A percentile compares a stretch with the other conserved stretches of the same genome.
These are phyloP conservation scores for Podila epicladia DNA, from an alignment of 192 early-diverging fungal species.

Conservation along the genomic window DNA sequence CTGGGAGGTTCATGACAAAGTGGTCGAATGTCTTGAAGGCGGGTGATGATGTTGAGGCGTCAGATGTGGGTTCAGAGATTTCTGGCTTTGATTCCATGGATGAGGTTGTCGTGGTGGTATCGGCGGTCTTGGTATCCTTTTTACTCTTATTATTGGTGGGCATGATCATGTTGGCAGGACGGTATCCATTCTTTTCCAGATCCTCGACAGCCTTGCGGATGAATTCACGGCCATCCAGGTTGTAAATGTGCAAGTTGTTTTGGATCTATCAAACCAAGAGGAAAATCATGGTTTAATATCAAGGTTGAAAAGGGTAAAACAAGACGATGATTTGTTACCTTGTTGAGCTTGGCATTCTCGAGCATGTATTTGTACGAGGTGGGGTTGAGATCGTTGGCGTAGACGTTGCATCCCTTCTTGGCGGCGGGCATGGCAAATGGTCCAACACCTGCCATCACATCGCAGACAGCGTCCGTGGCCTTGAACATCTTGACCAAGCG, in stretches of 20 bases:
- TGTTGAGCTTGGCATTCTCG: slow-evolving; percentile 88
- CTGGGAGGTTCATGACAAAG: slow-evolving; percentile 99
- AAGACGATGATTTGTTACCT: slow-evolving; percentile 60
- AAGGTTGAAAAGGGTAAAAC: too few relatives aligned
- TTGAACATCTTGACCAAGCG: slow-evolving; percentile 86
- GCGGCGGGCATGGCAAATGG: slow-evolving; percentile 97
- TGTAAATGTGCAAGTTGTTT: slow-evolving; percentile 75
- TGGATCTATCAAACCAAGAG: slow-evolving; percentile 55
- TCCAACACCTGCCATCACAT: slow-evolving; percentile 98
- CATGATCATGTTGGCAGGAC: slow-evolving; percentile 11
- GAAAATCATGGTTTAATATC: not conserved
- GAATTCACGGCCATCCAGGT: slow-evolving; percentile 93
- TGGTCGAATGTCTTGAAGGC: slow-evolving; percentile 83
- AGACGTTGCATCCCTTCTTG: slow-evolving; percentile 83
- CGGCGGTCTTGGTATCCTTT: slow-evolving; percentile 16
- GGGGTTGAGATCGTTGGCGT: slow-evolving; percentile 99
- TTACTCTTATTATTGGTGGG: slow-evolving; percentile 30
- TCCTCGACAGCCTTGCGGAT: slow-evolving; percentile 80
- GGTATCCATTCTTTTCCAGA: slow-evolving; percentile 57
- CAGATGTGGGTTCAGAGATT: slow-evolving; percentile 12
- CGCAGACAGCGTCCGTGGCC: slow-evolving; percentile 80
- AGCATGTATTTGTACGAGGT: slow-evolving; percentile 80
- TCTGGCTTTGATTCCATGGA: not conserved
- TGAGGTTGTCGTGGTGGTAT: not conserved
- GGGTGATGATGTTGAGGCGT: not conserved